Percentiles rank a stretch among this genome's conserved stretches.
phyloP scores from a whole-genome alignment of 192 early-diverging fungal species.

The Coemansia sp. region DNA sequence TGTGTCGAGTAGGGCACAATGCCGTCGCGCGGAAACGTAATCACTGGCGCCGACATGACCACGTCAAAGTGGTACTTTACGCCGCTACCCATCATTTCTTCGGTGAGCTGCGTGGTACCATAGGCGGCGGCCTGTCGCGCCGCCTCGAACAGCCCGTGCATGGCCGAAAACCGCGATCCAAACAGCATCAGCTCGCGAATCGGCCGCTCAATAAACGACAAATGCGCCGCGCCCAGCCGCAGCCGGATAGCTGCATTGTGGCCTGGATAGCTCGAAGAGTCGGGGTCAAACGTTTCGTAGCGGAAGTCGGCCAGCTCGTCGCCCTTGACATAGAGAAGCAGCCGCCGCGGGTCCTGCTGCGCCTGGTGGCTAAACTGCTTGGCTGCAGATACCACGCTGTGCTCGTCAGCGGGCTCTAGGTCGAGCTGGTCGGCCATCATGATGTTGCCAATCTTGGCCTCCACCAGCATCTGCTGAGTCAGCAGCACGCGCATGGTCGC shows the following conservation, averaged over 20 bases:
- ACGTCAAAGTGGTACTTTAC: constrained; percentile 81
- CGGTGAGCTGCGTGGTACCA: constrained; percentile 72
- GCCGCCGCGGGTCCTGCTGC: constrained; percentile 23
- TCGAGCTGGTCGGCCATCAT: constrained; percentile 62
- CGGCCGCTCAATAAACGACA: constrained; percentile 77
- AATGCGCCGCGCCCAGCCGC: constrained; percentile 70
- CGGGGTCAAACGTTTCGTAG: constrained; percentile 75
- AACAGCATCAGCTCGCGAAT: constrained; percentile 69
- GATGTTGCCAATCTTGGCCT: constrained; percentile 69
- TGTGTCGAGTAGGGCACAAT: constrained; percentile 33
- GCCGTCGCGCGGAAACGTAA: constrained; percentile 68
- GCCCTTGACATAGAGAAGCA: constrained; percentile 80
- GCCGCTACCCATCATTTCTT: constrained; percentile 57
- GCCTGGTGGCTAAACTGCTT: not conserved
- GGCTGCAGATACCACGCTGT: not conserved
- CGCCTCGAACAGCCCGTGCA: constrained; percentile 84
- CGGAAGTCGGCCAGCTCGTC: constrained; percentile 83
- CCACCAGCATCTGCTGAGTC: constrained; percentile 57
- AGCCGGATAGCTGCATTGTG: constrained; percentile 78
- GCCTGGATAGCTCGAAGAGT: constrained; percentile 64
- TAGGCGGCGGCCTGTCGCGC: constrained; percentile 80
- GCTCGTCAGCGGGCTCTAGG: constrained; percentile 12
- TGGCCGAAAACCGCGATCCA: constrained; percentile 78
- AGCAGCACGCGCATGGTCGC: constrained; percentile 66
- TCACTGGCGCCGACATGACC: constrained; percentile 76